A percentile compares a stretch with the other conserved stretches of the same genome.
phyloP scores from a whole-genome alignment of 2,329 filamentous ascomycete genomes.

The Fusarium stilboides region DNA sequence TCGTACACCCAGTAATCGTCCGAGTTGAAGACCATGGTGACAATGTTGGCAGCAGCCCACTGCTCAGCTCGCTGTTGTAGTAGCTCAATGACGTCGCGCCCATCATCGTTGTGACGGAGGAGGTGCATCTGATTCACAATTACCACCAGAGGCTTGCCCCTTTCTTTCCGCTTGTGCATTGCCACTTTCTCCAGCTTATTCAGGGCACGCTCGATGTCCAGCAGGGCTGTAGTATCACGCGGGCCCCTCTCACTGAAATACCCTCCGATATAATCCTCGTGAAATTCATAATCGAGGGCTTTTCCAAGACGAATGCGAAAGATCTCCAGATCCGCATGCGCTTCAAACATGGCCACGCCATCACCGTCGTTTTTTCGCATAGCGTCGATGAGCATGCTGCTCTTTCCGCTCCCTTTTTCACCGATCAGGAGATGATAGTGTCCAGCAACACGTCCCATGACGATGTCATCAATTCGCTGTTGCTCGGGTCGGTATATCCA shows the following conservation, averaged over 20 bases:
- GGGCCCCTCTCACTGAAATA: slow-evolving; percentile 96
- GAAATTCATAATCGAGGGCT: slow-evolving; percentile 94
- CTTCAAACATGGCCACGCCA: slow-evolving; percentile 94
- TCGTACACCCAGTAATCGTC: slow-evolving; percentile 99
- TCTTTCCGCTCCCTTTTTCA: slow-evolving; percentile 97
- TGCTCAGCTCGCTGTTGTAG: slow-evolving; percentile 96
- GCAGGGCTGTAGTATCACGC: slow-evolving; percentile 88
- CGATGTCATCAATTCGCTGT: slow-evolving; percentile 83
- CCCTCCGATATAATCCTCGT: slow-evolving; percentile 97
- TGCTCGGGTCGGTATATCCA: slow-evolving; percentile 93
- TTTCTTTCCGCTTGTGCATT: slow-evolving; percentile 73
- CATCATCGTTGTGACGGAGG: slow-evolving; percentile 90
- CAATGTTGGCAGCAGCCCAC: slow-evolving; percentile 93
- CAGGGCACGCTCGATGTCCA: slow-evolving; percentile 96
- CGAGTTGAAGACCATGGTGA: slow-evolving; percentile 94
- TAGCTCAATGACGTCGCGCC: slow-evolving; percentile 92
- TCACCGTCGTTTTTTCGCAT: slow-evolving; percentile 95
- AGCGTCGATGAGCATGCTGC: slow-evolving; percentile 93
- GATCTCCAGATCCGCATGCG: slow-evolving; percentile 94
- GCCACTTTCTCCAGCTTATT: slow-evolving; percentile 99
- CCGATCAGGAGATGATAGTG: slow-evolving; percentile 94
- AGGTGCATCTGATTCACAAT: slow-evolving; percentile 97
- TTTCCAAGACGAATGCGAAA: slow-evolving; percentile 94
- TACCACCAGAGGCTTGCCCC: slow-evolving; percentile 82
- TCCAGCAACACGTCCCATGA: slow-evolving; percentile 79